Base-by-base conservation (phyloP, 164 flowering plant genomes). In the Kalanchoe fedtschenkoi region DNA sequence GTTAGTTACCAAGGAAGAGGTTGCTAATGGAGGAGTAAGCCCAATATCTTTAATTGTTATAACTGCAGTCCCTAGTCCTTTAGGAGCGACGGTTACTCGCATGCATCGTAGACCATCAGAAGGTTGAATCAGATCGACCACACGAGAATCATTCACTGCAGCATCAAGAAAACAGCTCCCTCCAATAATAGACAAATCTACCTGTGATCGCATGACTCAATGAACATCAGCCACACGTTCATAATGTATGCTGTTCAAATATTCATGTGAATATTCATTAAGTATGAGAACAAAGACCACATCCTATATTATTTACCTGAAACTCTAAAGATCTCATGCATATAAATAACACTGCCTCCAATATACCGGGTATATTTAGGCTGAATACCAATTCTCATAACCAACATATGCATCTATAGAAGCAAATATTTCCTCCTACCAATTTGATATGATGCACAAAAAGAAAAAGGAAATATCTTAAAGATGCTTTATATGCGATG, bases 161-260 rank as follows among this genome's bases (percentile, higher is more conserved):
- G 86, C 75, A 59, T 85, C 85, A 67, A 83, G 58, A 51, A 71
- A 80, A 72, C 96, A 86, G 71, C 97, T 89, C 47, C 98, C 98
- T 42, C 98, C 98, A 70, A 71, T 74, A 66, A 88, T 82, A 34
- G 88, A 82, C 67, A 93, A 69, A 71, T 82, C 84, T 58, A 68
- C 76, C 95, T 87, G 69, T 21, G 65, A 62, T 19, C 29, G 37
- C 53, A 10, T 19, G 24, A 51, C 32, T 56, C 60, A 30, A 13
- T 16, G 15, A 3, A 21, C 3, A 34, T 33, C 24, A 58, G 2
- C 21, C 9, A 9, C 19, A 32, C 16, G 6, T n/a, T 22, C 9
- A 47, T 22, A 15, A 22, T 6, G 15, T 24, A 22, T n/a, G 9
- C 28, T 8, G 22, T 22, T 47, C 55, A 47, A 47, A 21, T 22